Evolutionary conservation across 2,329 filamentous ascomycete species (phyloP).

Genomic region (Colletotrichum lindemuthianum): DNA sequence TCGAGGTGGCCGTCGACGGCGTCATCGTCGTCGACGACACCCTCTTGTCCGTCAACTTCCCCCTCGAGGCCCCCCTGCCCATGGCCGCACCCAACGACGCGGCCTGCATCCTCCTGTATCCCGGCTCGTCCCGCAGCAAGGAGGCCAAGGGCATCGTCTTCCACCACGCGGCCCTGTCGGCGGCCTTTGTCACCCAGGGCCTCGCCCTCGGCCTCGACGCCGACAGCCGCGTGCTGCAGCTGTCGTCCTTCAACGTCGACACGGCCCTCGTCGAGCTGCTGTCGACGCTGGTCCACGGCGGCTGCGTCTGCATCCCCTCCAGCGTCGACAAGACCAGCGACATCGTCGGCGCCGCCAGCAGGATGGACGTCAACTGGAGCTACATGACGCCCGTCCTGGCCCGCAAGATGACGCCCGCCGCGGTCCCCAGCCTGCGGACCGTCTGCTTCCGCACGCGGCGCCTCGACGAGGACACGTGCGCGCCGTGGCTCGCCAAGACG

Average conservation of each 20-base stretch:
- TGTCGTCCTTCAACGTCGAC: constrained; percentile 65
- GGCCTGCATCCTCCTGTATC: constrained; percentile 71
- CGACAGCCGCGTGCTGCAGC: constrained; percentile 65
- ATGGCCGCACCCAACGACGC: constrained; percentile 55
- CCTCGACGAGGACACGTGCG: constrained; percentile 60
- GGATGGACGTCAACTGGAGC: constrained; percentile 62
- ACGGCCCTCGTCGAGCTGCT: constrained; percentile 62
- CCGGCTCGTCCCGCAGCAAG: constrained; percentile 59
- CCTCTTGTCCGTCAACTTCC: constrained; percentile 44
- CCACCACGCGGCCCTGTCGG: constrained; percentile 67
- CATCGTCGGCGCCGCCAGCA: constrained; percentile 58
- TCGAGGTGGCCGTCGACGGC: constrained; percentile 52
- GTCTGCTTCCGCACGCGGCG: constrained; percentile 59
- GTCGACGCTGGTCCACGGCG: constrained; percentile 63
- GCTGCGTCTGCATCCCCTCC: constrained; percentile 68
- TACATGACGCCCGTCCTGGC: constrained; percentile 70
- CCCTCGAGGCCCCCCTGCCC: constrained; percentile 43
- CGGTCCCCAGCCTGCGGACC: constrained; percentile 50
- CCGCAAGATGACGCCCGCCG: constrained; percentile 50
- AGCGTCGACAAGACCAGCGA: constrained; percentile 60
- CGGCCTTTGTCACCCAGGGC: constrained; percentile 62
- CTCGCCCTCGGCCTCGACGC: constrained; percentile 59
- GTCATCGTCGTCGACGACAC: constrained; percentile 55
- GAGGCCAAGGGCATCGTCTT: constrained; percentile 71
- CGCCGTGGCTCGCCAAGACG: constrained; percentile 56